Evolutionary conservation across 2,329 filamentous ascomycete species (phyloP).

Genomic region (Diplodia intermedia): DNA sequence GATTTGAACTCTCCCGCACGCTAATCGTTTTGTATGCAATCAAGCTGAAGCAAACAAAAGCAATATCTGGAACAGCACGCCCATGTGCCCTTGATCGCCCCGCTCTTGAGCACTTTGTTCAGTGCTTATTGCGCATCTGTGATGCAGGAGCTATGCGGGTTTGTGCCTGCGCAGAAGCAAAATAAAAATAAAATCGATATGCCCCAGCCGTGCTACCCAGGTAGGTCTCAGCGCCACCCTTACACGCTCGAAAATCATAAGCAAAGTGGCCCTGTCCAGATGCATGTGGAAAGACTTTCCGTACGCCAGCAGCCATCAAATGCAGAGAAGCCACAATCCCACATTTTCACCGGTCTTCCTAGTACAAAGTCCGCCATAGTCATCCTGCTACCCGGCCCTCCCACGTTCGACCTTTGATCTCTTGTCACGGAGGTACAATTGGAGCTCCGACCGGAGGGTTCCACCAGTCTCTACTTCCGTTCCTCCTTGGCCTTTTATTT

Average conservation of each 20-base stretch:
- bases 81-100: neutral
- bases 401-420: neutral
- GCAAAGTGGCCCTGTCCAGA: constrained; percentile 9
- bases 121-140: neutral
- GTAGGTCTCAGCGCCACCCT: constrained; percentile 18
- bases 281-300: neutral
- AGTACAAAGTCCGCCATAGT: neutral
- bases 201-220: constrained; percentile 12
- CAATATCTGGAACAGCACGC: neutral
- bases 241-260: neutral
- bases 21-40: constrained; percentile 1
- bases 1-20: neutral
- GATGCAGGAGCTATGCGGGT: neutral
- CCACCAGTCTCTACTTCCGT: neutral
- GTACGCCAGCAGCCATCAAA: neutral
- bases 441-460: neutral
- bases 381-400: neutral
- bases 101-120: neutral
- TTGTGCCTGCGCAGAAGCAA: neutral
- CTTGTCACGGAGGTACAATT: neutral
- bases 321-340: neutral
- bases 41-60: neutral
- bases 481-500: neutral
- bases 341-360: neutral
- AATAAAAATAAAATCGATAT: neutral